Evolutionary conservation across 345 rosid species (phyloP), one percentile per base, ranked within the genome.

Genomic region (Kernera saxatilis): DNA sequence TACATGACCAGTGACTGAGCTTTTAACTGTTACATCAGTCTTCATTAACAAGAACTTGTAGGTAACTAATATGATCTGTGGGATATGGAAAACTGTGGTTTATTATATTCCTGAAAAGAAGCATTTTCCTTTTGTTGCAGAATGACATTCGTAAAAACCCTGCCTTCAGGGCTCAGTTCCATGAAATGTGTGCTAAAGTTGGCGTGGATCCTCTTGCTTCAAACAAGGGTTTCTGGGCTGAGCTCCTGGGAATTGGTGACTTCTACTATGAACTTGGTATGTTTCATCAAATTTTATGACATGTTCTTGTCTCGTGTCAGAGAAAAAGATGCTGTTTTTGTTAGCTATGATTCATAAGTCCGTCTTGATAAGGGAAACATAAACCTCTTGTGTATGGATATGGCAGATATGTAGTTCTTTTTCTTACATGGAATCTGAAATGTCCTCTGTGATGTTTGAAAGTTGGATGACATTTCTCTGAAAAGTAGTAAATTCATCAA

Each of bases 171-270:
- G 81, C 95, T 2, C 98, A 92, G 51, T 92, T 92, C 70, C 95
- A 90, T 45, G 95, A 90, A 66, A 92, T 90, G 95, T 92, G 98
- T 72, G 96, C 98, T 67, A 90, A 90, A 74, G 89, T 91, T 12
- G 98, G 97, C 59, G 98, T 93, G 64, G 98, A 93, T 86, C 96
- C 97, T 1, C 77, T 91, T 63, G 98, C 97, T 63, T 93, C 97
- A 0, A 89, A 89, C 77, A 93, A 91, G 77, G 97, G 97, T 37
- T 88, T 91, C 69, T 93, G 97, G 97, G 97, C 94, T 27, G 98
- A 93, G 86, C 88, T 88, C 33, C 80, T 90, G n/a, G 97, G 97
- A 40, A 93, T 93, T 37, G 96, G 98, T 73, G 97, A 93, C 84
- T 90, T 93, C 86, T 91, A 90, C 68, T 93, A 93, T 72, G 97